phyloP scores from a whole-genome alignment of 768 basidiomycete genomes.

The Hericium rajendrae region DNA sequence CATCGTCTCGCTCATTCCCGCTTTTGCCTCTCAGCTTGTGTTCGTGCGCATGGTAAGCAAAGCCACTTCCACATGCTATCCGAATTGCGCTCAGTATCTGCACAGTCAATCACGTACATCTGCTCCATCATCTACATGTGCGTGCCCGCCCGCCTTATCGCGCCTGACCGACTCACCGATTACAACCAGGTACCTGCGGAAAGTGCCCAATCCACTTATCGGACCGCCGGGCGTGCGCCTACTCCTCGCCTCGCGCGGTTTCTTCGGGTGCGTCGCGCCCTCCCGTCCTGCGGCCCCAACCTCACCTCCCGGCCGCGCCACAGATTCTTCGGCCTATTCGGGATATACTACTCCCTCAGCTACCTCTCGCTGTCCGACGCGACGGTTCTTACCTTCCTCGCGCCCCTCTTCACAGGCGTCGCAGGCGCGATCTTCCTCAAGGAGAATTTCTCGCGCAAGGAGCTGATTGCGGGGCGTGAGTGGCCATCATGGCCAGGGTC shows the following conservation, averaged over 20 bases:
- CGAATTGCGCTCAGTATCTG: background rate
- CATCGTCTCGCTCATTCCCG: background rate
- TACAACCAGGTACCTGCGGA: slow-evolving; percentile 24
- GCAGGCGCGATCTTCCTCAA: slow-evolving; percentile 52
- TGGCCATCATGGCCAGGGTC: background rate
- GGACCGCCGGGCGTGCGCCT: slow-evolving; percentile 63
- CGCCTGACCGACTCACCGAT: background rate
- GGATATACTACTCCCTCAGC: slow-evolving; percentile 61
- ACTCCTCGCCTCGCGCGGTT: slow-evolving; percentile 47
- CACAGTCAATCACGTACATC: slow-evolving; percentile 41
- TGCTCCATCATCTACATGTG: slow-evolving; percentile 44
- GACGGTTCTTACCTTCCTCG: slow-evolving; percentile 65
- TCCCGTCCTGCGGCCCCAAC: background rate
- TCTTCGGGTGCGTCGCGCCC: slow-evolving; percentile 41
- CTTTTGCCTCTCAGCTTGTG: slow-evolving; percentile 31
- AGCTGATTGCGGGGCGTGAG: slow-evolving; percentile 47
- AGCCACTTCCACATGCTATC: background rate
- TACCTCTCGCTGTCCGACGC: slow-evolving; percentile 75
- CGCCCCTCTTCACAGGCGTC: slow-evolving; percentile 55
- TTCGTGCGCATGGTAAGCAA: slow-evolving; percentile 46
- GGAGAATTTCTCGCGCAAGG: slow-evolving; percentile 45
- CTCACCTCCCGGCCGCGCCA: background rate
- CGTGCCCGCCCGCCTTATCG: background rate
- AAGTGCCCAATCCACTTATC: slow-evolving; percentile 47
- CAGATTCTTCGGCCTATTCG: slow-evolving; percentile 66